A percentile compares a stretch with the other conserved stretches of the same genome.
phyloP scores from a whole-genome alignment of 148 eudicot genomes.

The Rhododendron ferrugineum region DNA sequence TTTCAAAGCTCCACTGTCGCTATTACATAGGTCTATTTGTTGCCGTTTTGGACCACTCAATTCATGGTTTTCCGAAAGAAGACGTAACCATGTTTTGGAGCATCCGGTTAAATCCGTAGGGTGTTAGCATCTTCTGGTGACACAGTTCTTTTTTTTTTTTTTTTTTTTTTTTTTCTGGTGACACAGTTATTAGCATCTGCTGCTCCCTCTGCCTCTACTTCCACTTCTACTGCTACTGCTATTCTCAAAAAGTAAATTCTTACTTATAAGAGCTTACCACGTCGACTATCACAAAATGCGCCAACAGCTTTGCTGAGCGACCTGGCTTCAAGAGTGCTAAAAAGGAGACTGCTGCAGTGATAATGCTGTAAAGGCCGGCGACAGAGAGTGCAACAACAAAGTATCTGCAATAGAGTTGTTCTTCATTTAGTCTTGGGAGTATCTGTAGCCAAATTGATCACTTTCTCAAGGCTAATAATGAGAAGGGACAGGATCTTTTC shows the following conservation, averaged over 20 bases:
- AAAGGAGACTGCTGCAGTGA: slow-evolving; percentile 33
- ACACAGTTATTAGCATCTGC: not conserved
- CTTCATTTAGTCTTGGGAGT: not conserved
- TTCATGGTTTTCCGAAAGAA: not conserved
- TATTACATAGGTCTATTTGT: not conserved
- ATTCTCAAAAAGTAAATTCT: not conserved
- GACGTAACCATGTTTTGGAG: not conserved
- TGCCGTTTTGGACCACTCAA: not conserved
- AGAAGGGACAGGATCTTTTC: not conserved
- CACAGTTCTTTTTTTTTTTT: not conserved
- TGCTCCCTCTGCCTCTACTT: not conserved
- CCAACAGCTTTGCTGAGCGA: slow-evolving; percentile 21
- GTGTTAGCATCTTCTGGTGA: not conserved
- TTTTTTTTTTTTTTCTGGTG: not conserved
- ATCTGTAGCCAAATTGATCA: not conserved
- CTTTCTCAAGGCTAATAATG: not conserved
- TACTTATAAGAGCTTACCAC: slow-evolving; percentile 30
- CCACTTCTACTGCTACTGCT: not conserved
- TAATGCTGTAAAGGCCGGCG: slow-evolving; percentile 43
- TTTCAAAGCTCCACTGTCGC: not conserved
- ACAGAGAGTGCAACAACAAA: slow-evolving; percentile 54
- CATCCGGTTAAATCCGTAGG: not conserved
- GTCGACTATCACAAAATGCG: slow-evolving; percentile 32
- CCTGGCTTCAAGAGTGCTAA: slow-evolving; percentile 32
- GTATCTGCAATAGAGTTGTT: slow-evolving; percentile 40